Percentiles rank a stretch among this genome's conserved stretches.
phyloP scores from a whole-genome alignment of 2,329 filamentous ascomycete species.

The Penicillium sp. region DNA sequence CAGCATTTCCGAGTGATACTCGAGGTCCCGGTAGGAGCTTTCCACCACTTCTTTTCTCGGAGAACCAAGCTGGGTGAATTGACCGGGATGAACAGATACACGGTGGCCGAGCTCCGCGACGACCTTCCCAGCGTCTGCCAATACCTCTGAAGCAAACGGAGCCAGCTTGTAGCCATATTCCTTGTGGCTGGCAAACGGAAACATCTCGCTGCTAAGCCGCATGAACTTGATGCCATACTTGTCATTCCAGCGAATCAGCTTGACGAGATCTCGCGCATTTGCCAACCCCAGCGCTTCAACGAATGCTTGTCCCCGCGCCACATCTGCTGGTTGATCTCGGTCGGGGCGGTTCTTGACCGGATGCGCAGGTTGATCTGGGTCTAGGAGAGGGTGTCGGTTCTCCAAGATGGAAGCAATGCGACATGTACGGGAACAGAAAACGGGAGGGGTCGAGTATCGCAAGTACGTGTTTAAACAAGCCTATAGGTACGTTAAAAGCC shows the following conservation, averaged over 20 bases:
- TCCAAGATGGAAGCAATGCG: constrained; percentile 87
- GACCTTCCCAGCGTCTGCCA: constrained; percentile 72
- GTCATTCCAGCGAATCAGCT: constrained; percentile 89
- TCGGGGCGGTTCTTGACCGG: constrained; percentile 82
- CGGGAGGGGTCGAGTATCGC: constrained; percentile 70
- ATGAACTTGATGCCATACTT: constrained; percentile 89
- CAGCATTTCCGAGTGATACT: constrained; percentile 84
- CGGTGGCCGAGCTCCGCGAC: constrained; percentile 76
- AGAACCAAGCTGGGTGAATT: constrained; percentile 87
- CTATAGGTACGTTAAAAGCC: constrained; percentile 37
- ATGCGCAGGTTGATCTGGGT: constrained; percentile 73
- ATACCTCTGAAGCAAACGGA: constrained; percentile 72
- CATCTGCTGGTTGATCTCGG: constrained; percentile 62
- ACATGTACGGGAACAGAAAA: constrained; percentile 89
- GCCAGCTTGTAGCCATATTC: constrained; percentile 81
- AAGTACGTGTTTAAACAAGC: constrained; percentile 92
- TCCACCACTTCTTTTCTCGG: constrained; percentile 71
- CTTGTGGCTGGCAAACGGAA: constrained; percentile 86
- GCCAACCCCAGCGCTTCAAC: constrained; percentile 73
- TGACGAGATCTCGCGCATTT: constrained; percentile 76
- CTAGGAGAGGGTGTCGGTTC: constrained; percentile 73
- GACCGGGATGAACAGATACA: constrained; percentile 84
- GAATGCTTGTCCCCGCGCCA: constrained; percentile 64
- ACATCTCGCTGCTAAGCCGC: constrained; percentile 92
- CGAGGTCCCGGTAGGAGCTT: constrained; percentile 73